Conservation (phyloP, 768 basidiomycete species). For the Hirschioporus abietinus region DNA sequence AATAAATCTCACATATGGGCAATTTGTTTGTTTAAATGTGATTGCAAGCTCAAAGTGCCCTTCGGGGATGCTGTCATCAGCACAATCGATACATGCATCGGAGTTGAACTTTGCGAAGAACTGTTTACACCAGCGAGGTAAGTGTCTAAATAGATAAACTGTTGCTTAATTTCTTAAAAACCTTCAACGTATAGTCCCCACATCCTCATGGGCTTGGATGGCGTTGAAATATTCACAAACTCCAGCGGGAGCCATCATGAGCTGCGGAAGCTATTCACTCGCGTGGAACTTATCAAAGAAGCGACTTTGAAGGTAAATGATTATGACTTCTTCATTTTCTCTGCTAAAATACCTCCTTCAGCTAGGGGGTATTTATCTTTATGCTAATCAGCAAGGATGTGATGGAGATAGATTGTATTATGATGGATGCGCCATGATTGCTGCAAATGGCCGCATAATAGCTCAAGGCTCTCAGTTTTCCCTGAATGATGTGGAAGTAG, state of each 20-base stretch:
- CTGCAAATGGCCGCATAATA: slow-evolving; percentile 85
- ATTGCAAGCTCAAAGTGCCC: slow-evolving; percentile 73
- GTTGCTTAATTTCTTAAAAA: neutral
- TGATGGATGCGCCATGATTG: slow-evolving; percentile 95
- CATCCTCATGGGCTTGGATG: slow-evolving; percentile 95
- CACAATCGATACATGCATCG: slow-evolving; percentile 92
- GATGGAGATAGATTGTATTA: slow-evolving; percentile 98
- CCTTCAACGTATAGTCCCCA: slow-evolving; percentile 62
- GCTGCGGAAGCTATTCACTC: slow-evolving; percentile 87
- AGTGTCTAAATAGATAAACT: neutral
- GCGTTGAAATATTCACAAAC: slow-evolving; percentile 98
- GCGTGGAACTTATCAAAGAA: slow-evolving; percentile 94
- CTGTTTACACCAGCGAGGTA: slow-evolving; percentile 95
- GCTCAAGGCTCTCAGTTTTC: slow-evolving; percentile 98
- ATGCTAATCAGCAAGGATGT: slow-evolving; percentile 98
- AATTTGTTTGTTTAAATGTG: neutral
- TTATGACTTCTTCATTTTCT: neutral
- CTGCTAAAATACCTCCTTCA: slow-evolving; percentile 24
- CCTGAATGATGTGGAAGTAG: slow-evolving; percentile 90
- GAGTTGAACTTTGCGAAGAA: slow-evolving; percentile 96
- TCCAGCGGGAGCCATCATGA: slow-evolving; percentile 98
- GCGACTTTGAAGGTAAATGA: slow-evolving; percentile 81
- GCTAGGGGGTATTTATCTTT: slow-evolving; percentile 96
- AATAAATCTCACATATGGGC: slow-evolving; percentile 5
- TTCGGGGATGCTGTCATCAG: slow-evolving; percentile 96